These are phyloP conservation scores for Tulasnella calospora DNA, from an alignment of 768 basidiomycete genomes.

Conservation along the genomic window DNA sequence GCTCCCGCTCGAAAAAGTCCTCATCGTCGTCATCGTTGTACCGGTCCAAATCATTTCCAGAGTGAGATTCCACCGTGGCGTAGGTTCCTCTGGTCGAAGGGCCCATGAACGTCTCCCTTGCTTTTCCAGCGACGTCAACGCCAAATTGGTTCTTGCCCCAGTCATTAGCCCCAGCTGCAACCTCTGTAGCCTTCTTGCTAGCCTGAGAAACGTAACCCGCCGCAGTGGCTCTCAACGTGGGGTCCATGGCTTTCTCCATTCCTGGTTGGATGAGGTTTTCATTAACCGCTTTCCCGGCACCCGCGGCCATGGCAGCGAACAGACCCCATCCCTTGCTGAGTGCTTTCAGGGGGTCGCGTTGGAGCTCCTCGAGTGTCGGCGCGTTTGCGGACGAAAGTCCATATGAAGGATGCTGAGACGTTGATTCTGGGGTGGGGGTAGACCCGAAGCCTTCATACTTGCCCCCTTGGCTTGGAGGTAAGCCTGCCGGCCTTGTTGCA, in stretches of 20 bases:
- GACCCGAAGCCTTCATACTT: conserved; percentile 90
- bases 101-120: conserved; percentile 57
- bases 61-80: conserved; percentile 17
- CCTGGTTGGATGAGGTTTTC: conserved; percentile 90
- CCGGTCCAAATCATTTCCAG: conserved; percentile 25
- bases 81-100: conserved; percentile 23
- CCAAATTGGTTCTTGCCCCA: conserved; percentile 76
- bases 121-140: conserved; percentile 76
- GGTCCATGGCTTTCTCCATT: conserved; percentile 74
- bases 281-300: conserved; percentile 71
- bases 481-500: conserved; percentile 63
- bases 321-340: conserved; percentile 93
- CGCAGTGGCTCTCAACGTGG: conserved; percentile 68
- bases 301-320: conserved; percentile 78
- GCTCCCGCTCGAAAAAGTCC: conserved; percentile 28
- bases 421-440: conserved; percentile 56
- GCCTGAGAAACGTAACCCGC: conserved; percentile 68
- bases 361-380: conserved; percentile 74
- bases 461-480: conserved; percentile 92
- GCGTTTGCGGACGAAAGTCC: conserved; percentile 72
- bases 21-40: conserved; percentile 28
- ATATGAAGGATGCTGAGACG: conserved; percentile 59
- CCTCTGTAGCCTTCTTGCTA: conserved; percentile 56
- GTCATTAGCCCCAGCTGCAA: conserved; percentile 62
- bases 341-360: conserved; percentile 80